Conservation (phyloP, 2,329 filamentous ascomycete species). For the Talaromyces albobiverticillius region DNA sequence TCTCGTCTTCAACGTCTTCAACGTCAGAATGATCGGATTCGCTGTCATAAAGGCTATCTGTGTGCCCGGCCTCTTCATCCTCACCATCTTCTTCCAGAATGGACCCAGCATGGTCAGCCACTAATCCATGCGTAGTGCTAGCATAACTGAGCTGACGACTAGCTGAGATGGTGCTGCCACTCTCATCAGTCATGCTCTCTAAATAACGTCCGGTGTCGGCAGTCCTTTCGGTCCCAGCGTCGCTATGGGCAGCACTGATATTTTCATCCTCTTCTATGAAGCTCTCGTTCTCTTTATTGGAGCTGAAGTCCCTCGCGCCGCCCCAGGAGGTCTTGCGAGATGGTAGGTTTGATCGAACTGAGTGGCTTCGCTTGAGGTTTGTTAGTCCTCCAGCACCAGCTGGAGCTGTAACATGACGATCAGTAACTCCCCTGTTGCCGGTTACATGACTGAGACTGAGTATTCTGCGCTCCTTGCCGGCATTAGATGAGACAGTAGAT, state of each 20-base stretch:
- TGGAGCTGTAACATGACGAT: constrained; percentile 29
- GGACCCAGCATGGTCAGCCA: constrained; percentile 26
- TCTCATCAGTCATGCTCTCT: constrained; percentile 37
- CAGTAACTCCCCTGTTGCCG: constrained; percentile 55
- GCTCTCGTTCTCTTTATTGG: constrained; percentile 61
- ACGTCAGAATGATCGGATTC: constrained; percentile 16
- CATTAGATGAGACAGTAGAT: constrained; percentile 46
- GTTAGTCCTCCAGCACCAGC: constrained; percentile 42
- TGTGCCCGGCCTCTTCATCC: constrained; percentile 21
- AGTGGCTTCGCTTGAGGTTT: constrained; percentile 73
- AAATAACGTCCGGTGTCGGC: constrained; percentile 43
- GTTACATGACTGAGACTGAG: constrained; percentile 88
- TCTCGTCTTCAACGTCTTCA: constrained; percentile 8
- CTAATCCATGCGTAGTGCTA: constrained; percentile 35
- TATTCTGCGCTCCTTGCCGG: constrained; percentile 69
- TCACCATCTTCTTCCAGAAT: constrained; percentile 22
- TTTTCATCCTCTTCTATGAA: constrained; percentile 61
- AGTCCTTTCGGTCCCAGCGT: constrained; percentile 46
- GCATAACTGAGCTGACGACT: constrained; percentile 39
- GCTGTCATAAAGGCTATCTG: constrained; percentile 24
- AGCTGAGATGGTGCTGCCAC: constrained; percentile 34
- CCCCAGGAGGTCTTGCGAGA: constrained; percentile 70
- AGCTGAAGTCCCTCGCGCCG: constrained; percentile 40
- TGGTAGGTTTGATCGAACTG: constrained; percentile 63
- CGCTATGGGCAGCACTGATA: constrained; percentile 46